Conservation (phyloP, 164 flowering plant species). For the Aristolochia contorta region DNA sequence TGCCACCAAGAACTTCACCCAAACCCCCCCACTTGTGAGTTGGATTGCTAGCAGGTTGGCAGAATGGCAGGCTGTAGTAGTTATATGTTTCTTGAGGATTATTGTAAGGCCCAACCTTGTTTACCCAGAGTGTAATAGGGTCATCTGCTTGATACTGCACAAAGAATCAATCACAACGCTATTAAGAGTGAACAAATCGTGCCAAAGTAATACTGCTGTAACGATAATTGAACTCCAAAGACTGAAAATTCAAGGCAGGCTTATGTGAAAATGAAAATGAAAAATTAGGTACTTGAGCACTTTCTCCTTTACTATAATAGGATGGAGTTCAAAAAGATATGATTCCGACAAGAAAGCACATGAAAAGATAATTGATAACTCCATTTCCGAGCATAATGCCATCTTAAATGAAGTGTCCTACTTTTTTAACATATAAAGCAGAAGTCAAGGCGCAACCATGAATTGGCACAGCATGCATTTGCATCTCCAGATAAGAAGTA, state of each 20-base stretch:
- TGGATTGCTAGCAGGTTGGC: slow-evolving; percentile 46
- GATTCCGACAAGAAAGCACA: no score
- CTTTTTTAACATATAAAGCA: no score
- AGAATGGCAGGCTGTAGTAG: slow-evolving; percentile 93
- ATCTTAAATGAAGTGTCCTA: no score
- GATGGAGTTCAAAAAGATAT: no score
- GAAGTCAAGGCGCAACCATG: no score
- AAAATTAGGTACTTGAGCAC: neutral
- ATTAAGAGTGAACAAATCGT: neutral
- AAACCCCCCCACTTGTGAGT: slow-evolving; percentile 99
- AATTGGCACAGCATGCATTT: no score
- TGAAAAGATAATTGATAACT: no score
- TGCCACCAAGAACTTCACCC: slow-evolving; percentile 98
- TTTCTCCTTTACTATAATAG: neutral
- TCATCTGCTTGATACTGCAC: slow-evolving; percentile 75
- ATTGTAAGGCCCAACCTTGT: slow-evolving; percentile 97
- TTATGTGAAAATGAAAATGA: no score
- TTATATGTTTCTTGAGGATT: slow-evolving; percentile 99
- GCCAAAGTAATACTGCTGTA: neutral
- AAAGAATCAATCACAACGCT: slow-evolving; percentile 2
- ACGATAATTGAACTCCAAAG: neutral
- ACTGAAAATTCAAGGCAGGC: no score
- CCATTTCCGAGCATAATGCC: no score
- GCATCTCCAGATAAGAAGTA: no score
- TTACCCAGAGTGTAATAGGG: slow-evolving; percentile 88